phyloP scores from a whole-genome alignment of 352 stramenopile genomes.

The Phytophthora capsici region DNA sequence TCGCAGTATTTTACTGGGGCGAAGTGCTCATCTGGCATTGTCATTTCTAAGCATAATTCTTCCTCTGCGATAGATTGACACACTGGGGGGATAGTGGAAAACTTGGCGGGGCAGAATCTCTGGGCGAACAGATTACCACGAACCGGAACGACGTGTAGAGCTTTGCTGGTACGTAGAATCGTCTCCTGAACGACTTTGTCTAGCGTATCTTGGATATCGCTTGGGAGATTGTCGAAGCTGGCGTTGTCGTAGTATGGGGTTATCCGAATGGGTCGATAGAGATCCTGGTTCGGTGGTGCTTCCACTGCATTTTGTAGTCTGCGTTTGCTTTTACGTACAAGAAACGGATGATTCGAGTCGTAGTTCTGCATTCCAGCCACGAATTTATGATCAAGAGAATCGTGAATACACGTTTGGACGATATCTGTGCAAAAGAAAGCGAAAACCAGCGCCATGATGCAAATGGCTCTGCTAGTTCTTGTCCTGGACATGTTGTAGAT shows the following conservation, averaged over 20 bases:
- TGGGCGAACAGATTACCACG: slow-evolving; percentile 60
- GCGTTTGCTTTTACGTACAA: slow-evolving; percentile 10
- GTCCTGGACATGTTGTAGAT: neutral
- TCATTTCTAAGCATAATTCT: slow-evolving; percentile 71
- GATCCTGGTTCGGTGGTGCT: neutral
- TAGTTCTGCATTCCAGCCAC: slow-evolving; percentile 22
- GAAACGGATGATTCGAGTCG: slow-evolving; percentile 24
- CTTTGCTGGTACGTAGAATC: slow-evolving; percentile 47
- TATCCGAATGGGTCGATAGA: slow-evolving; percentile 64
- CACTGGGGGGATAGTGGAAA: slow-evolving; percentile 44
- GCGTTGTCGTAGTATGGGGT: slow-evolving; percentile 70
- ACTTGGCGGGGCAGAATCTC: slow-evolving; percentile 54
- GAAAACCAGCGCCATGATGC: neutral
- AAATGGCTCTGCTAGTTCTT: neutral
- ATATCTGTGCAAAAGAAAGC: slow-evolving; percentile 1
- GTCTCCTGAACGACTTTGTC: slow-evolving; percentile 57
- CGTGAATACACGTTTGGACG: slow-evolving; percentile 32
- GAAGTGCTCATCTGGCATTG: slow-evolving; percentile 66
- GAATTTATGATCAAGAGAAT: slow-evolving; percentile 29
- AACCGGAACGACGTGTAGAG: slow-evolving; percentile 67
- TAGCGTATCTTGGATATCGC: slow-evolving; percentile 39
- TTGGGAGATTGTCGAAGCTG: slow-evolving; percentile 42
- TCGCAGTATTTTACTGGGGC: slow-evolving; percentile 45
- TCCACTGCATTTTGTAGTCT: slow-evolving; percentile 3
- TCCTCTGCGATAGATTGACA: slow-evolving; percentile 53